Base-by-base conservation (phyloP, 768 basidiomycete genomes). In the Hygrocybe punicea region DNA sequence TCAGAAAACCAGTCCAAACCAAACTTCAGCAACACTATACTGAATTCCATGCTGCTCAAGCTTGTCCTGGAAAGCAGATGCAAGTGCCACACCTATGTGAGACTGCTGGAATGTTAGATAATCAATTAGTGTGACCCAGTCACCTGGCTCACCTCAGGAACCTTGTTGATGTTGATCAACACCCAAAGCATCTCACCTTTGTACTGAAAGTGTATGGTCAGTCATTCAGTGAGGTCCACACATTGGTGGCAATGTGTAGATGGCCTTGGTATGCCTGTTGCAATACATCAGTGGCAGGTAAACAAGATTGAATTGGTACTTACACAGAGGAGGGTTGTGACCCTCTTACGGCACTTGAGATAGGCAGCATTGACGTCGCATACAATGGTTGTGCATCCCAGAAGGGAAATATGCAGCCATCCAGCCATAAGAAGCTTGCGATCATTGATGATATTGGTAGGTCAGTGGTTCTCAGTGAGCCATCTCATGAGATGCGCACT, bases 191-290 rank as follows among this genome's bases (percentile, higher is more conserved):
- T 61, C 3, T 56, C 10, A 0, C 71, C 70, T 1, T 70, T 25
- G 10, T 66, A 34, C 10, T 65, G 54, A 3, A 69, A 60, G 35
- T 71, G 69, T 1, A 72, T 65, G 0, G 63, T 65, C 45, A 44
- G 25, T 73, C 71, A 56, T 74, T 74, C 0, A 69, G 64, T 1
- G 69, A 71, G 0, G 69, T 72, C 73, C 72, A 76, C 0, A 63
- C 63, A 55, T 75, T 71, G 0, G 70, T 71, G 0, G 63, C 62
- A 50, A 73, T 73, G 47, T 60, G 69, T 5, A 74, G 17, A 1
- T 53, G 42, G 8, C 71, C 67, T 1, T 58, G 42, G 49, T 69
- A 67, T 6, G 63, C 58, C 68, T 68, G 40, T 73, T 54, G 17
- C 11, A 46, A 34, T 53, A 35, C 50, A 23, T 21, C 9, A 11